These are phyloP conservation scores for Cephalotrichum gorgonifer DNA, from an alignment of 2,329 filamentous ascomycete genomes.

Conservation along the genomic window DNA sequence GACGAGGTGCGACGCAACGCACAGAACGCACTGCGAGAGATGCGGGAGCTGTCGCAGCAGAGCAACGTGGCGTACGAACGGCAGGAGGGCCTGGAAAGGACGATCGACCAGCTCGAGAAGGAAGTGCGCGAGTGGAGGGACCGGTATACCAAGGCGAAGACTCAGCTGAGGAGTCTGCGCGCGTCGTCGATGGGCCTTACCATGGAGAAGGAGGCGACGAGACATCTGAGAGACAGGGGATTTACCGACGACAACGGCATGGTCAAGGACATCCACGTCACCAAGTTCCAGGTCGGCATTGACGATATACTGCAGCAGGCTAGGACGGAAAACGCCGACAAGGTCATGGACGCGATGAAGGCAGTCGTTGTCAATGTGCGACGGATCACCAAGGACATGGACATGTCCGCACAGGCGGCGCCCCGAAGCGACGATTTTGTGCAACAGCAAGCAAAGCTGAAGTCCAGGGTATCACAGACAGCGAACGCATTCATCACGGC, in stretches of 20 bases:
- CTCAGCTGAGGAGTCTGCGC: constrained; percentile 72
- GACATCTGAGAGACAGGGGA: constrained; percentile 53
- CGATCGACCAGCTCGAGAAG: constrained; percentile 65
- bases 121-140: constrained; percentile 87
- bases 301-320: constrained; percentile 79
- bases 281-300: constrained; percentile 87
- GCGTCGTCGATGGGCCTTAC: constrained; percentile 68
- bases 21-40: constrained; percentile 74
- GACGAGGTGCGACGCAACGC: constrained; percentile 82
- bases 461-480: constrained; percentile 76
- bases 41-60: constrained; percentile 75
- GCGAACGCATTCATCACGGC: constrained; percentile 95
- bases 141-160: constrained; percentile 79
- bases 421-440: constrained; percentile 36
- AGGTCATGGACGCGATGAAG: constrained; percentile 79
- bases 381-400: constrained; percentile 74
- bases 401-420: constrained; percentile 36
- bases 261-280: constrained; percentile 85
- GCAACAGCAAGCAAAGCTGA: constrained; percentile 56
- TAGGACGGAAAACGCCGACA: constrained; percentile 60
- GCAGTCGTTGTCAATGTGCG: constrained; percentile 72
- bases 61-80: constrained; percentile 70
- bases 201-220: constrained; percentile 59
- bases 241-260: constrained; percentile 64
- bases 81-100: constrained; percentile 67